Percentiles rank a stretch among this genome's conserved stretches.
These are phyloP conservation scores for Apiotrichum porosum DNA, from an alignment of 1,284 basidiomycete genomes.

Conservation along the genomic window DNA sequence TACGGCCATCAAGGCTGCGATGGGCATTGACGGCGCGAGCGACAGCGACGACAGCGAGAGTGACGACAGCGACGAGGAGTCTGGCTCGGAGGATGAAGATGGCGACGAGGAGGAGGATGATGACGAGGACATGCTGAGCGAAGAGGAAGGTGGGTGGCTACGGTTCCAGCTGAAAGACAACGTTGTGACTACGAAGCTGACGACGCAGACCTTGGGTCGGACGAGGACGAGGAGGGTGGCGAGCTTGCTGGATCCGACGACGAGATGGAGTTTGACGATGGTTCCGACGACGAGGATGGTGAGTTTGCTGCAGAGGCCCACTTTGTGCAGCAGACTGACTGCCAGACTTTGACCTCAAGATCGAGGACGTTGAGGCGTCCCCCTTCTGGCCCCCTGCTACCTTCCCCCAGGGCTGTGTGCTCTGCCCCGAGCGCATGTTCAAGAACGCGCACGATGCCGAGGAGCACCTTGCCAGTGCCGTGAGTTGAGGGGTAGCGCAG, in stretches of 20 bases:
- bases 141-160: slow-evolving; percentile 33
- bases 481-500: too few relatives aligned
- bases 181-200: background rate
- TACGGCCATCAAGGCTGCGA: slow-evolving; percentile 51
- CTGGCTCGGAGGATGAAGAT: background rate
- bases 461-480: slow-evolving; percentile 62
- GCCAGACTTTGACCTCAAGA: slow-evolving; percentile 53
- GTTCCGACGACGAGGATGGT: background rate
- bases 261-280: slow-evolving; percentile 1
- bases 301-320: slow-evolving; percentile 7
- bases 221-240: slow-evolving; percentile 18
- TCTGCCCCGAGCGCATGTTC: slow-evolving; percentile 69
- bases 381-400: slow-evolving; percentile 53
- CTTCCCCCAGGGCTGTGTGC: slow-evolving; percentile 58
- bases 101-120: slow-evolving; percentile 19
- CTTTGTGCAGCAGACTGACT: background rate
- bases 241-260: background rate
- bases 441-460: slow-evolving; percentile 61
- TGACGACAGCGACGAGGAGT: slow-evolving; percentile 5
- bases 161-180: too few relatives aligned
- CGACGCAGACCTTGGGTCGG: slow-evolving; percentile 5
- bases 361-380: slow-evolving; percentile 59
- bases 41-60: slow-evolving; percentile 27
- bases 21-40: slow-evolving; percentile 56
- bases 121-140: slow-evolving; percentile 50